phyloP scores from a whole-genome alignment of 139 green algal genomes.

The Penium margaritaceum region DNA sequence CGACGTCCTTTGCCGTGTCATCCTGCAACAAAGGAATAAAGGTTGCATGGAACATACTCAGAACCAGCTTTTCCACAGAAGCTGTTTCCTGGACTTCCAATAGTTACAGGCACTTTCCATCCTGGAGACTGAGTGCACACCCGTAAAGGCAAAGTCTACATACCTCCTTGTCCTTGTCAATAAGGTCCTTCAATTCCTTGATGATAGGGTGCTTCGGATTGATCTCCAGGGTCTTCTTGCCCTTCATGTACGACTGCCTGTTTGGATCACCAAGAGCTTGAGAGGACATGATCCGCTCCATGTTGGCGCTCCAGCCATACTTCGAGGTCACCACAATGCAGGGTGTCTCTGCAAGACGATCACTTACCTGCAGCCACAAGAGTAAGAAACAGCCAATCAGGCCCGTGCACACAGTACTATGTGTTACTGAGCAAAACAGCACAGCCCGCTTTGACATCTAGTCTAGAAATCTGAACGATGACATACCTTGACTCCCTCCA shows the following conservation, averaged over 20 bases:
- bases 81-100: too few species aligned
- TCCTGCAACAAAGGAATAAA: too few species aligned
- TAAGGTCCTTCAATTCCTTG: conserved; percentile 65
- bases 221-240: conserved; percentile 80
- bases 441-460: too few species aligned
- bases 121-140: too few species aligned
- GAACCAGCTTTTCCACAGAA: neutral
- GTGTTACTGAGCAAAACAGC: too few species aligned
- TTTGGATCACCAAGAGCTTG: conserved; percentile 56
- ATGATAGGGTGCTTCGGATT: conserved; percentile 92
- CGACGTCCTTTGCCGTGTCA: conserved; percentile 32
- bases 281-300: conserved; percentile 89
- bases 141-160: too few species aligned
- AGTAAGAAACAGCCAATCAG: too few species aligned
- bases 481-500: conserved; percentile 65
- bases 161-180: conserved; percentile 49
- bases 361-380: too few species aligned
- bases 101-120: too few species aligned
- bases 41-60: too few species aligned
- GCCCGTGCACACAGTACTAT: too few species aligned
- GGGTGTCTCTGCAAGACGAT: conserved; percentile 73
- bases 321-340: conserved; percentile 86
- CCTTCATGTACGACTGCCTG: conserved; percentile 48
- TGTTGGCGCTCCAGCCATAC: conserved; percentile 92
- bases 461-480: too few species aligned